These are phyloP conservation scores for Populus simonii DNA, from an alignment of 345 rosid species.

Conservation along the genomic window DNA sequence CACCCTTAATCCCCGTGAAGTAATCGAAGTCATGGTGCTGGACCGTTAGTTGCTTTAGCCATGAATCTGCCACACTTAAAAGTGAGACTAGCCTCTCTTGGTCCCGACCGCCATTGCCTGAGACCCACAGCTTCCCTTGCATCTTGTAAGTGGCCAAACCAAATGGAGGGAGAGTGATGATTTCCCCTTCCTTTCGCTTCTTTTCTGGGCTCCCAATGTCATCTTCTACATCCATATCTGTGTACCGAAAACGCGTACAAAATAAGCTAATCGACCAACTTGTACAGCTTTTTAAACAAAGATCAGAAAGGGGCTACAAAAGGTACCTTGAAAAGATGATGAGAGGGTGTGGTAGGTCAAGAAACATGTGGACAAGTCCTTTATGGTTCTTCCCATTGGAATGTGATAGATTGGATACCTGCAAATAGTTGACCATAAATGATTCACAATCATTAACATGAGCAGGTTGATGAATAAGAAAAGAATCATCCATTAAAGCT, in stretches of 20 bases:
- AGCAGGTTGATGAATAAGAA: not conserved
- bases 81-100: slow-evolving; percentile 78
- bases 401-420: slow-evolving; percentile 98
- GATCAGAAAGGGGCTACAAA: not conserved
- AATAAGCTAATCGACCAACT: not conserved
- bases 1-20: slow-evolving; percentile 70
- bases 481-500: not conserved
- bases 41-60: slow-evolving; percentile 94
- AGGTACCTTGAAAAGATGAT: slow-evolving; percentile 85
- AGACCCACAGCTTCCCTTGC: slow-evolving; percentile 94
- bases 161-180: slow-evolving; percentile 66
- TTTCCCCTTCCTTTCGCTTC: slow-evolving; percentile 67
- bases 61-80: slow-evolving; percentile 90
- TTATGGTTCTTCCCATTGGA: slow-evolving; percentile 98
- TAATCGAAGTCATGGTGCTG: slow-evolving; percentile 97
- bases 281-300: not conserved
- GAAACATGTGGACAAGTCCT: slow-evolving; percentile 94
- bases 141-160: slow-evolving; percentile 97
- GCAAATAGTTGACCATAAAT: slow-evolving; percentile 9
- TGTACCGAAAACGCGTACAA: not conserved
- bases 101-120: slow-evolving; percentile 73
- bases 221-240: slow-evolving; percentile 77
- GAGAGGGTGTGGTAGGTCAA: slow-evolving; percentile 96
- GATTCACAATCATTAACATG: not conserved
- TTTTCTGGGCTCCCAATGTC: slow-evolving; percentile 40